Base-by-base conservation (phyloP, 306 rosid genomes). In the Astragalus membranaceus region DNA sequence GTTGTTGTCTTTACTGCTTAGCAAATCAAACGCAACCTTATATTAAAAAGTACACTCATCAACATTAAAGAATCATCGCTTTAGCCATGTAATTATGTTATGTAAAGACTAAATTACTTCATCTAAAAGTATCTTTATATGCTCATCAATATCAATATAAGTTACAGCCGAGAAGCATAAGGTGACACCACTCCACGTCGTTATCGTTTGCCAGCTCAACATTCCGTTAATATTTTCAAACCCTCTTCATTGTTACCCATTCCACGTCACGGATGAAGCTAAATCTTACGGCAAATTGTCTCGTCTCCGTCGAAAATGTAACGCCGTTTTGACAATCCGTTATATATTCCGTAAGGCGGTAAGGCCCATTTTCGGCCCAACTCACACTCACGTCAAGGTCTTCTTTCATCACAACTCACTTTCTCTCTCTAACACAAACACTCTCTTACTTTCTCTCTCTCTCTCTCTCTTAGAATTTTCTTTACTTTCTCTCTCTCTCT, bases 361-460 rank as follows among this genome's bases (percentile, higher is more conserved):
- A 12, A 78, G 86, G 96, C 89, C 91, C 93, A 84, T 56, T 71
- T 53, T n/a, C 70, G 86, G 91, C 94, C 94, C 94, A 84, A 75
- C 59, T 57, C 53, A 3, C 36, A 76, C 67, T 51, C 52, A 5
- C 69, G 12, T 7, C 35, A 70, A 41, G 35, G 47, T 65, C 82
- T 66, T 75, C 78, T 68, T 68, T 75, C 65, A 51, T 49, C 41
- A 80, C 46, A 59, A 23, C 70, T 47, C 69, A 52, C 64, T 59
- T 66, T 57, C 71, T 80, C 75, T 60, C 69, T 58, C 72, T 52
- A 53, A 32, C 60, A 39, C 73, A 60, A 63, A 16, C 39, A 33
- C 16, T 0, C 70, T 0, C 55, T 7, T 52, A 14, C 69, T 47
- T n/a, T n/a, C 52, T 60, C 62, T 64, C 55, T 51, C 58, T 60